A percentile compares a stretch with the other conserved stretches of the same genome.
Conservation (phyloP, 2,329 filamentous ascomycete genomes). For the Aspergillus neoniger region DNA sequence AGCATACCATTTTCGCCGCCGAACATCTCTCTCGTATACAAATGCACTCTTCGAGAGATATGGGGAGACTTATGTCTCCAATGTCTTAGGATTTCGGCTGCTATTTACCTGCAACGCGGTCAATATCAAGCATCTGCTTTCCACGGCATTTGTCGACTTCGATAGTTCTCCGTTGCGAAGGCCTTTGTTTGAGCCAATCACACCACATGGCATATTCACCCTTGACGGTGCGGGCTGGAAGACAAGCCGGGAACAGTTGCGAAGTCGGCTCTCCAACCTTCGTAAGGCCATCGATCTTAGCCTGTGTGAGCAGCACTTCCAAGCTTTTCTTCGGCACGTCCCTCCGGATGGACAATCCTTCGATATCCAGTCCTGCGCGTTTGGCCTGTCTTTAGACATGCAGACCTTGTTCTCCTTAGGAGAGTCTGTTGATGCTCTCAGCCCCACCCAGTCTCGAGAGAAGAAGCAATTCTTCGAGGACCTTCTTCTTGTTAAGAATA, state of each 20-base stretch:
- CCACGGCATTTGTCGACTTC: slow-evolving; percentile 12
- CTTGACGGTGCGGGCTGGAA: slow-evolving; percentile 16
- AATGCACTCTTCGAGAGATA: slow-evolving; percentile 11
- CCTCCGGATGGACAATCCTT: slow-evolving; percentile 2
- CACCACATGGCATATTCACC: slow-evolving; percentile 19
- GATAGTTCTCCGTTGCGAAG: slow-evolving; percentile 14
- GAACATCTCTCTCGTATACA: slow-evolving; percentile 5
- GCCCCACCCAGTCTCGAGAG: neutral
- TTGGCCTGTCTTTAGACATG: slow-evolving; percentile 9
- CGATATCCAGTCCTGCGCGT: neutral
- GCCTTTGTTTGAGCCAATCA: slow-evolving; percentile 15
- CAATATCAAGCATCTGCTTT: slow-evolving; percentile 15
- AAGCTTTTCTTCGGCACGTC: slow-evolving; percentile 7
- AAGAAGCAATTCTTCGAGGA: slow-evolving; percentile 8
- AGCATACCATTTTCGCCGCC: neutral
- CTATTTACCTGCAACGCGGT: slow-evolving; percentile 15
- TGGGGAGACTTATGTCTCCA: slow-evolving; percentile 15
- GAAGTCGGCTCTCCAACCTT: slow-evolving; percentile 1
- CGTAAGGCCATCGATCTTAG: slow-evolving; percentile 7
- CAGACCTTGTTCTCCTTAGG: slow-evolving; percentile 10
- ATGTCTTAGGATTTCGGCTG: slow-evolving; percentile 11
- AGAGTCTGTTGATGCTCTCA: slow-evolving; percentile 6
- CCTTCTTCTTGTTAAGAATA: slow-evolving; percentile 9
- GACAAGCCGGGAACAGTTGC: slow-evolving; percentile 6
- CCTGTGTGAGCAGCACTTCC: slow-evolving; percentile 10